Evolutionary conservation across 371 early-diverging fungal species (phyloP).

Genomic region (Saksenaea oblongispora): DNA sequence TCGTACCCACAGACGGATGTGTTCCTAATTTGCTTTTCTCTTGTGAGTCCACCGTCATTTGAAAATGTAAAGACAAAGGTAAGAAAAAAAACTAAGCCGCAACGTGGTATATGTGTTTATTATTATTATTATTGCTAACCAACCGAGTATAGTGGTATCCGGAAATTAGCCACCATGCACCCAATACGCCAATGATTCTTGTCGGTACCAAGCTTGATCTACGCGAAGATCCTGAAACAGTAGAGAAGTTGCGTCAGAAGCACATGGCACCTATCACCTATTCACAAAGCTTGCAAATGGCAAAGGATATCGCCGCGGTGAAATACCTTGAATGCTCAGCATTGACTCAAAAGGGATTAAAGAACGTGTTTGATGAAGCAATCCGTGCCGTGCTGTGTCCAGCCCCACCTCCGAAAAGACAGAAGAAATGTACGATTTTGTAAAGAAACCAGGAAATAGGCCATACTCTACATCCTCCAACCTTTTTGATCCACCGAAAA

Average conservation of each 20-base stretch:
- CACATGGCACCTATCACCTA: conserved; percentile 90
- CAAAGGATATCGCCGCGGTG: conserved; percentile 89
- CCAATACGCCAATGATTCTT: conserved; percentile 93
- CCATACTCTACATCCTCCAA: neutral
- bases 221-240: conserved; percentile 89
- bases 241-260: conserved; percentile 86
- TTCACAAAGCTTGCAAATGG: conserved; percentile 87
- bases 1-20: conserved; percentile 91
- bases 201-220: conserved; percentile 99
- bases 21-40: conserved; percentile 83
- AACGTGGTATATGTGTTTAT: neutral
- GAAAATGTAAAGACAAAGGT: conserved; percentile 80
- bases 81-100: neutral
- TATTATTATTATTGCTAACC: neutral
- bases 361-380: conserved; percentile 98
- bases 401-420: conserved; percentile 42
- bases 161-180: conserved; percentile 94
- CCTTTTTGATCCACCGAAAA: neutral
- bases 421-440: conserved; percentile 71
- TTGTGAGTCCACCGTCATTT: conserved; percentile 74
- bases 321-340: conserved; percentile 98
- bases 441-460: conserved; percentile 33
- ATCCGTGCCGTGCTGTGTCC: conserved; percentile 88
- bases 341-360: conserved; percentile 96
- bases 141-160: conserved; percentile 79